Base-by-base conservation (phyloP, 371 early-diverging fungal genomes). In the Mortierella sp. region DNA sequence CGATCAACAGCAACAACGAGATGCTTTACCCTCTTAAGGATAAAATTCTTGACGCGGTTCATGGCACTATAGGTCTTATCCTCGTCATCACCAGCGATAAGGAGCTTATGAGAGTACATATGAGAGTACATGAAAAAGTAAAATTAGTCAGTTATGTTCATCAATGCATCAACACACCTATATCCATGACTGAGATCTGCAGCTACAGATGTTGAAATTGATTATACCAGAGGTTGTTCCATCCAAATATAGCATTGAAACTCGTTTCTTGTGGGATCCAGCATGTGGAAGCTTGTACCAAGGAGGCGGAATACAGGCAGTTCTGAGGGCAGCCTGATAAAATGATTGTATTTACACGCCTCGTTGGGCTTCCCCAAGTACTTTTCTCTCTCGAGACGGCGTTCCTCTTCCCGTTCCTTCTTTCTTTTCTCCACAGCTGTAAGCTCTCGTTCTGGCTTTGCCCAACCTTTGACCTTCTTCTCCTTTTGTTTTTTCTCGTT, bases 211-310 rank as follows among this genome's bases (percentile, higher is more conserved):
- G 49, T 5, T 20, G 20, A 9, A 12, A 14, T 43, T 9, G 22
- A n/a, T 51, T 16, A 54, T 54, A 54, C 54, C 54, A 54, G 10
- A 20, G 61, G 49, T 6, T 62, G 61, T 2, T 80, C 80, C 22
- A 75, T 59, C 80, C 80, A 80, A 10, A 80, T 80, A 35, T 62
- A 80, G 6, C 66, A 64, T 37, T 54, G 62, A 67, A 59, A 80
- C 39, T 80, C 80, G 3, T 62, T 57, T 30, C 80, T 64, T 20
- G 75, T 1, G 0, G 49, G n/a, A 39, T 75, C 54, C 16, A 80
- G 75, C 1, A 54, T 18, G 22, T 65, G 62, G 20, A 80, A 32
- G n/a, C 65, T 63, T 10, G 55, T 35, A 9, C 75, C 75, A 26
- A 80, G 60, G 1, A 60, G 51, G n/a, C 66, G 68, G 4, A 51